Evolutionary conservation across 352 stramenopile species (phyloP), one percentile per base, ranked within the genome.

Genomic region (Globisporangium yorkense): DNA sequence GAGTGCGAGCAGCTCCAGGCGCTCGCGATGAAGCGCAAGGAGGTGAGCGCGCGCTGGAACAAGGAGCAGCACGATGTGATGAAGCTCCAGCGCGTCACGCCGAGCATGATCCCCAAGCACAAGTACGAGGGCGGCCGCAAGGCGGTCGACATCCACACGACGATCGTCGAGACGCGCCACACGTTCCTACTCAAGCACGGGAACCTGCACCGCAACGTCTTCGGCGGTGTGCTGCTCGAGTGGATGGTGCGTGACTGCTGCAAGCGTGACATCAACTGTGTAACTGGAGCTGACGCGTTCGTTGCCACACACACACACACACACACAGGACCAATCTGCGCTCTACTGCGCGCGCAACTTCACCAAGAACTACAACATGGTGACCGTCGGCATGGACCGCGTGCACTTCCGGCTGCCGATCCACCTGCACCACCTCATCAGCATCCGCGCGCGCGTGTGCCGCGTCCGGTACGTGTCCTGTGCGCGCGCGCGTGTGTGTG

Each of bases 301-400:
- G 35, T 12, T 40, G 35, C 10, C 10, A 9, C 35, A 15, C 24
- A 27, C 21, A 24, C 21, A 24, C 21, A 40, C 10, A 5, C 8
- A 13, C 35, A 9, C 10, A 15, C 35, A 87, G 74, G 80, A 90
- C 63, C 75, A 71, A 54, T 76, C 75, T 9, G 80, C 78, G 18
- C 57, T 87, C 35, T 85, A 88, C 62, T 88, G 78, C 49, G 78
- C 80, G 18, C 77, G 77, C 33, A 87, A 77, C 47, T 90, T 88
- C 47, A 82, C 77, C 7, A 87, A 86, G 53, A 88, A 77, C 66
- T 75, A 85, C 56, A 76, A 75, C 57, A 90, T 90, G 76, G 78
- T 84, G 41, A 90, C 80, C 4, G 80, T 88, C 60, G 66, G 77
- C 16, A 88, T 90, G 78, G 87, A 90, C 61, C 80, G 80, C 59